These are phyloP conservation scores for Carex pumila DNA, from an alignment of 176 grass and related monocot genomes.

Conservation along the genomic window DNA sequence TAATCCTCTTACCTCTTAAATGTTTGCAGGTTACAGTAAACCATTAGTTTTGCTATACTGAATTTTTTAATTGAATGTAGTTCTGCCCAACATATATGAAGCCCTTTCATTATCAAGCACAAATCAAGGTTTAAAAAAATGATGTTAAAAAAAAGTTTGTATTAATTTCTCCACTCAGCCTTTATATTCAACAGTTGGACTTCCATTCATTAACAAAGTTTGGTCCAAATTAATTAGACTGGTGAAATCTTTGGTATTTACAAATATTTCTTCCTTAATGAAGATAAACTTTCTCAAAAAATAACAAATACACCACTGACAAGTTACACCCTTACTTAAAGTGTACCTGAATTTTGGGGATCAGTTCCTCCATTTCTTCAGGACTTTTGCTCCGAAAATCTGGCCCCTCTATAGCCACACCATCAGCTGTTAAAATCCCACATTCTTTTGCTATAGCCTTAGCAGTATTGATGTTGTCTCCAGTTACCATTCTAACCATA, in stretches of 20 bases:
- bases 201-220: too few species aligned
- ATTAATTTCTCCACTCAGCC: not conserved
- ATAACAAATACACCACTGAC: not conserved
- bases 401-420: slow-evolving; percentile 74
- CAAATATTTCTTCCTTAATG: not conserved
- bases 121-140: not conserved
- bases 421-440: slow-evolving; percentile 76
- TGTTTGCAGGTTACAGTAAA: not conserved
- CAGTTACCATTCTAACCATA: slow-evolving; percentile 88
- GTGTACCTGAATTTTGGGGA: slow-evolving; percentile 75
- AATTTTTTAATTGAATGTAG: too few species aligned
- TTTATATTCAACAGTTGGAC: not conserved
- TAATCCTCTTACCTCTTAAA: not conserved
- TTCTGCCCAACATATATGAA: too few species aligned
- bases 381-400: slow-evolving; percentile 63
- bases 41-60: not conserved
- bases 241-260: not conserved
- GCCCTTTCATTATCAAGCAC: not conserved
- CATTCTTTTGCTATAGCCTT: slow-evolving; percentile 97
- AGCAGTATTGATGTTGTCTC: slow-evolving; percentile 95
- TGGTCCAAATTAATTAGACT: not conserved
- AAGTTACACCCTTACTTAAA: not conserved
- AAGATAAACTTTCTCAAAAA: not conserved
- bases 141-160: not conserved
- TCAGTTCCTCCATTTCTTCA: slow-evolving; percentile 66